phyloP scores from a whole-genome alignment of 2,329 filamentous ascomycete species.

The Karstenula rhodostoma region DNA sequence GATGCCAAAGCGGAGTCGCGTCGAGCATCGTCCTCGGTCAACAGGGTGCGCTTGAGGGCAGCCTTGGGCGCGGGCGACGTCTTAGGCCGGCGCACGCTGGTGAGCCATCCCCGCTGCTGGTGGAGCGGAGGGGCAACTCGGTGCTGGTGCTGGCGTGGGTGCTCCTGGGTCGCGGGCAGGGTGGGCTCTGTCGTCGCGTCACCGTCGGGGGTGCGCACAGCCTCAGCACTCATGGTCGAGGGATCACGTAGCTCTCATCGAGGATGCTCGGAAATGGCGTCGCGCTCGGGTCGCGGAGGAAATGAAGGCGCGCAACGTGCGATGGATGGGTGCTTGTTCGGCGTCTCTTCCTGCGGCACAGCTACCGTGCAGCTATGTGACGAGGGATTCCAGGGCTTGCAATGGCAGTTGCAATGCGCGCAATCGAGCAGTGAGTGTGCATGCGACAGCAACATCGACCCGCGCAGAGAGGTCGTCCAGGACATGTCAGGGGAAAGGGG shows the following conservation, averaged over 20 bases:
- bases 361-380: not conserved
- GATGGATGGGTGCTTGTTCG: slow-evolving; percentile 6
- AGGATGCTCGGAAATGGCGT: slow-evolving; percentile 34
- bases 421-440: not conserved
- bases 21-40: slow-evolving; percentile 45
- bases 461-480: not conserved
- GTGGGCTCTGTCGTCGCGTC: slow-evolving; percentile 15
- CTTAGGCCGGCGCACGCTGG: slow-evolving; percentile 46
- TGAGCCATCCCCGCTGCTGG: slow-evolving; percentile 44
- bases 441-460: slow-evolving; percentile 11
- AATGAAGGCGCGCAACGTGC: slow-evolving; percentile 35
- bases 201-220: slow-evolving; percentile 32
- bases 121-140: not conserved
- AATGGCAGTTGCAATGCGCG: slow-evolving; percentile 6
- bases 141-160: not conserved
- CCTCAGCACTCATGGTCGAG: slow-evolving; percentile 45
- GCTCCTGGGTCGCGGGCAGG: slow-evolving; percentile 15
- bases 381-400: not conserved
- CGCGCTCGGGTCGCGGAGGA: slow-evolving; percentile 31
- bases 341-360: slow-evolving; percentile 12
- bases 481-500: slow-evolving; percentile 10
- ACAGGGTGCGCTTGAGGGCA: slow-evolving; percentile 39
- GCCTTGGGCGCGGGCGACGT: slow-evolving; percentile 48
- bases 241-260: slow-evolving; percentile 39
- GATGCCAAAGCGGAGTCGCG: slow-evolving; percentile 53